Base-by-base conservation (phyloP, 805 yeast species). In the Sungouiella thailandica region DNA sequence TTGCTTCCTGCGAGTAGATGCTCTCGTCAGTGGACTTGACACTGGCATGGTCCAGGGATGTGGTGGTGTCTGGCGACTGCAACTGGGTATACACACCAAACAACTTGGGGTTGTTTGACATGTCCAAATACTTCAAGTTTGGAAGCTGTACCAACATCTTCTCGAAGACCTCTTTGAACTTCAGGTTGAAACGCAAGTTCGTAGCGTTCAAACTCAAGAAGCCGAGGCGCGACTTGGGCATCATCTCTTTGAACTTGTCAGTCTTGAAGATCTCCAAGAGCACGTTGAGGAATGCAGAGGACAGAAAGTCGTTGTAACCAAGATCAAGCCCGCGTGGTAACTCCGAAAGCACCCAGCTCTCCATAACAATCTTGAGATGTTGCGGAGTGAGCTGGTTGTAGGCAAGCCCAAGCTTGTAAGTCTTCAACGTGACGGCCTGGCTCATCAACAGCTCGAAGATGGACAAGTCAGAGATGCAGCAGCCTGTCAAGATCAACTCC, bases 401-500 rank as follows among this genome's bases (percentile, higher is more conserved):
- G 0, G 96, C 95, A 28, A 87, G 60, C 1, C 96, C 95, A 8
- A 89, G 59, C 40, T 84, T 71, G 37, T 60, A 53, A 0, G 94
- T 83, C 17, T 61, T 64, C 5, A 67, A 52, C 29, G 68, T 50
- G 9, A 80, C 71, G 1, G 84, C 93, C 25, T 70, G 58, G 28
- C 63, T 65, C 13, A 89, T 57, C 23, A 83, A 57, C 32, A 67
- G 62, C 28, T 71, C 69, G 49, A 88, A 83, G 2, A 66, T 60
- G 4, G 64, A 70, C 16, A 78, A 50, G 36, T 79, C 77, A 3
- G 67, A 67, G 35, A 78, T 70, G 61, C 83, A 60, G 65, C 87
- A 71, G 12, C 96, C 96, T 32, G 86, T 84, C 31, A 89, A 57
- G 24, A 86, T 68, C 37, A 89, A 60, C 50, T 86, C 96, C 40